Conservation (phyloP, 179 eudicot species). For the Sideroxylon spinosum region DNA sequence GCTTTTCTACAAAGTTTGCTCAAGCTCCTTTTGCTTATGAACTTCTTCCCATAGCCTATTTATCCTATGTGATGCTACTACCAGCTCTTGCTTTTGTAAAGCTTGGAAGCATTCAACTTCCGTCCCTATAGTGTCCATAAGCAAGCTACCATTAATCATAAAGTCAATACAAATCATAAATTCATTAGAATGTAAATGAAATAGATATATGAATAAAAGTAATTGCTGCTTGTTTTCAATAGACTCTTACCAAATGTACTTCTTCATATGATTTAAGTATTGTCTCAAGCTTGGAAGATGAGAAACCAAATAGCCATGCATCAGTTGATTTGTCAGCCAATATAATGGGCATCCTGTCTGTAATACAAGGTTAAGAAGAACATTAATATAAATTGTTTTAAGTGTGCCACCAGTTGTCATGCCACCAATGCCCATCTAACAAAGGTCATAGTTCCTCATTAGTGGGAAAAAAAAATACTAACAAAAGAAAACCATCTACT, state of each 20-base stretch:
- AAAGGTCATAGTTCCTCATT: neutral
- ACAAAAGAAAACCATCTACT: no score
- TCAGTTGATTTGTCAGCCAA: conserved; percentile 65
- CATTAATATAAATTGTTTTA: neutral
- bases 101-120: conserved; percentile 89
- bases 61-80: conserved; percentile 77
- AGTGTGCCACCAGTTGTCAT: neutral
- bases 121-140: conserved; percentile 83
- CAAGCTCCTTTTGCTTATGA: conserved; percentile 92
- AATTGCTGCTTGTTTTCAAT: neutral
- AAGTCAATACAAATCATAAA: no score
- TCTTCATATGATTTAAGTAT: conserved; percentile 74
- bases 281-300: conserved; percentile 54
- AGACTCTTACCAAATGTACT: conserved; percentile 60
- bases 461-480: no score
- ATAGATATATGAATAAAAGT: neutral
- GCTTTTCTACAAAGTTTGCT: conserved; percentile 66
- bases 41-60: conserved; percentile 92
- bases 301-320: conserved; percentile 63
- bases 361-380: conserved; percentile 14
- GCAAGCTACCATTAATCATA: no score
- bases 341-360: conserved; percentile 98
- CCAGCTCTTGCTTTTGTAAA: conserved; percentile 79
- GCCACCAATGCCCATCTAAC: neutral
- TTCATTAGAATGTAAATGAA: neutral